Evolutionary conservation across 352 stramenopile genomes (phyloP).

Genomic region (Phytophthora podocarpi): DNA sequence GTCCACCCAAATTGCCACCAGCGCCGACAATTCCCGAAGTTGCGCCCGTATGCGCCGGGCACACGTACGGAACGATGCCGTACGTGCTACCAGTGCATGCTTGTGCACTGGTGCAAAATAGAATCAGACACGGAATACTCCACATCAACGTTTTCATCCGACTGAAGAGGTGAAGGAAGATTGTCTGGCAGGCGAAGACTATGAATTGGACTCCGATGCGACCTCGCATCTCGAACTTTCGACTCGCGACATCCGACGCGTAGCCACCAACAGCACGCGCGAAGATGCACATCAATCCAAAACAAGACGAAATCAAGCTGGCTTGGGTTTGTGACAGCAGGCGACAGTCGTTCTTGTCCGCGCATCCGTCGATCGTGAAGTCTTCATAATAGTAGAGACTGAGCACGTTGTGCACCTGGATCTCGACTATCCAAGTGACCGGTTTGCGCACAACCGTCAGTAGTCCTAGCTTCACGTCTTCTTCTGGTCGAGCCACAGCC

Average conservation of each 20-base stretch:
- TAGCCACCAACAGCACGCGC: conserved; percentile 83
- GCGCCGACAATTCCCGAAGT: conserved; percentile 49
- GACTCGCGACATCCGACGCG: too few relatives aligned
- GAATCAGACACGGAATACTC: conserved; percentile 76
- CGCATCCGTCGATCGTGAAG: conserved; percentile 66
- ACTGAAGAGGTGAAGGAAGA: conserved; percentile 86
- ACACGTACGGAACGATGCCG: conserved; percentile 56
- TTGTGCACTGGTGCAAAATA: conserved; percentile 85
- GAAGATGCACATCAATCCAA: conserved; percentile 94
- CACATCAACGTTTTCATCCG: conserved; percentile 37
- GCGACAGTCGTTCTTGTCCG: conserved; percentile 5
- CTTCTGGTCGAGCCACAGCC: conserved; percentile 9
- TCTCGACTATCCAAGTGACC: conserved; percentile 92
- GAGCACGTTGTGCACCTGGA: conserved; percentile 94
- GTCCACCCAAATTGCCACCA: conserved; percentile 45
- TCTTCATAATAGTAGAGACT: conserved; percentile 90
- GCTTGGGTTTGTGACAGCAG: conserved; percentile 41
- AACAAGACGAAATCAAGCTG: conserved; percentile 88
- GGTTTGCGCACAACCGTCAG: conserved; percentile 42
- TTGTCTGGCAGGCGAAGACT: conserved; percentile 68
- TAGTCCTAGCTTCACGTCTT: conserved; percentile 20
- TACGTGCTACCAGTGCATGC: conserved; percentile 45
- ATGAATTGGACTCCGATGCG: too few relatives aligned
- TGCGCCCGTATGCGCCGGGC: conserved; percentile 31
- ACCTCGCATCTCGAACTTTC: too few relatives aligned